Percentiles rank a stretch among this genome's conserved stretches.
Conservation (phyloP, 345 rosid genomes). For the Litchi chinensis region DNA sequence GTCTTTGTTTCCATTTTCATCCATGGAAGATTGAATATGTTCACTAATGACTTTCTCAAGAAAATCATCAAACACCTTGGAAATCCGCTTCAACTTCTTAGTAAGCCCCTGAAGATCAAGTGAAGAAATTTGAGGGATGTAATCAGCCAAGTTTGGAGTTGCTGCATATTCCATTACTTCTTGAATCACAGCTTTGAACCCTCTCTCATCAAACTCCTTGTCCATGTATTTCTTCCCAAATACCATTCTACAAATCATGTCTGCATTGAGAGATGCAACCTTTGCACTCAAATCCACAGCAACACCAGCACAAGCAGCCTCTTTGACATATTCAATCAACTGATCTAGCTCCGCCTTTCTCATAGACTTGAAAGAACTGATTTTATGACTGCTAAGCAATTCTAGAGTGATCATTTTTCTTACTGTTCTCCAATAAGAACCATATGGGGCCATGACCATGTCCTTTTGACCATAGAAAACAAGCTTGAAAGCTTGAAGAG, state of each 20-base stretch:
- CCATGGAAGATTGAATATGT: constrained; percentile 7
- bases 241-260: constrained; percentile 39
- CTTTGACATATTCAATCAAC: background rate
- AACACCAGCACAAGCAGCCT: background rate
- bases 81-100: constrained; percentile 35
- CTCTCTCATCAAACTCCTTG: no score
- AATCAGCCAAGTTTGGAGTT: no score
- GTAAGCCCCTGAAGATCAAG: constrained; percentile 37
- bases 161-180: no score
- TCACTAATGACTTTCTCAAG: constrained; percentile 31
- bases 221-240: no score
- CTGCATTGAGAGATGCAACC: constrained; percentile 21
- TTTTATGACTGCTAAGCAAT: no score
- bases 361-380: no score
- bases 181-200: no score
- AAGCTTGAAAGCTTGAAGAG: constrained; percentile 12
- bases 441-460: background rate
- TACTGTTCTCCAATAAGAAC: no score
- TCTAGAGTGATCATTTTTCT: no score
- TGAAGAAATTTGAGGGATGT: background rate
- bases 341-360: no score
- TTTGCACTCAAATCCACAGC: constrained; percentile 29
- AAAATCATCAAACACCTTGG: constrained; percentile 29
- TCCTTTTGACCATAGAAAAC: constrained; percentile 20
- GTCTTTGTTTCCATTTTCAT: constrained; percentile 23